These are phyloP conservation scores for Candida fluviatilis DNA, from an alignment of 805 yeast species.

Conservation along the genomic window DNA sequence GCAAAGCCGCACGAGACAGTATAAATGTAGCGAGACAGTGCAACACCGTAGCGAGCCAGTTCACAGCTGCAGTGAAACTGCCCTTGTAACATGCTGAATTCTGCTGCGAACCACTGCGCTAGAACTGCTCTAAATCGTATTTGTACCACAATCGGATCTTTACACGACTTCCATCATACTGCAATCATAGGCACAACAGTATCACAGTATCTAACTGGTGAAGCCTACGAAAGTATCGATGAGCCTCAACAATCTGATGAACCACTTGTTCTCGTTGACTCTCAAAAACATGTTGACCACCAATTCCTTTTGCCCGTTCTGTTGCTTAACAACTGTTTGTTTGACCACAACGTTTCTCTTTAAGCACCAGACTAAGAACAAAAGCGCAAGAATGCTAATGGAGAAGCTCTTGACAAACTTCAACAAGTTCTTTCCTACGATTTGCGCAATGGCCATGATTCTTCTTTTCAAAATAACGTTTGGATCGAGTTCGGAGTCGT, in stretches of 20 bases:
- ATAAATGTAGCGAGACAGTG: too few relatives aligned
- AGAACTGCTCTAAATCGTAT: too few relatives aligned
- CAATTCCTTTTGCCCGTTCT: conserved; percentile 31
- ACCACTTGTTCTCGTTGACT: conserved; percentile 42
- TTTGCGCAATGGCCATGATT: conserved; percentile 18
- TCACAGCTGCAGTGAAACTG: too few relatives aligned
- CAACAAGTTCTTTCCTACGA: conserved; percentile 25
- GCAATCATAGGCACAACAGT: too few relatives aligned
- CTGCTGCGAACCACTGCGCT: too few relatives aligned
- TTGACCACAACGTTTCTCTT: conserved; percentile 37
- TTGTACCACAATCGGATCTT: too few relatives aligned
- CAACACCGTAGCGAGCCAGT: too few relatives aligned
- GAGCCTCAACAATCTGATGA: conserved; percentile 31
- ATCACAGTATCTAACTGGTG: conserved; percentile 7
- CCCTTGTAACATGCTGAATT: too few relatives aligned
- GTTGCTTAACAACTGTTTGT: conserved; percentile 35
- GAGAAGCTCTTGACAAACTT: conserved; percentile 31
- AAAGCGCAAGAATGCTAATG: conserved; percentile 31
- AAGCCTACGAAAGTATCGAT: conserved; percentile 41
- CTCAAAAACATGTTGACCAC: conserved; percentile 40
- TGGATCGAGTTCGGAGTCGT: conserved; percentile 16
- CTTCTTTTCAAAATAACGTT: conserved; percentile 17
- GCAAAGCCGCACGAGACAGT: too few relatives aligned
- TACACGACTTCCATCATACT: too few relatives aligned
- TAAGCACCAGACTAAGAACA: conserved; percentile 39